These are phyloP conservation scores for Podochytrium sp. DNA, from an alignment of 192 early-diverging fungal species.

Conservation along the genomic window DNA sequence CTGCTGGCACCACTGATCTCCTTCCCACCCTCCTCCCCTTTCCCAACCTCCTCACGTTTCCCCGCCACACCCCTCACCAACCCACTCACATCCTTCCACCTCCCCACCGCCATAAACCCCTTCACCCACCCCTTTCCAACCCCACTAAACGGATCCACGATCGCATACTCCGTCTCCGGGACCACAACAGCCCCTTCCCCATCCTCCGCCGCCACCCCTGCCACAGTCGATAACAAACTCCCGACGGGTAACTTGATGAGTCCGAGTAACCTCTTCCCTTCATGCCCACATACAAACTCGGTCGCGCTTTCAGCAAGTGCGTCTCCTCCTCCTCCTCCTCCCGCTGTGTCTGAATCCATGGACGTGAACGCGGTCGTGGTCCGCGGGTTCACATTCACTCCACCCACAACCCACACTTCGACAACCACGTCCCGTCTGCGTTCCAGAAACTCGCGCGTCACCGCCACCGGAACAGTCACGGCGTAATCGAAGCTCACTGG, in stretches of 20 bases:
- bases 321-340: not conserved
- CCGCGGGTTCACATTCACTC: not conserved
- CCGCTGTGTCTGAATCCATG: not conserved
- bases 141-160: conserved; percentile 49
- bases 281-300: not conserved
- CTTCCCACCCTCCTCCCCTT: not conserved
- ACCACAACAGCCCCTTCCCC: conserved; percentile 23
- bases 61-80: not conserved
- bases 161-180: conserved; percentile 47
- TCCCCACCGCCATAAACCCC: conserved; percentile 42
- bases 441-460: conserved; percentile 33
- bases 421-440: conserved; percentile 31
- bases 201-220: not conserved
- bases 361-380: not conserved
- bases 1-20: too few relatives aligned
- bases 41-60: not conserved
- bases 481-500: conserved; percentile 42
- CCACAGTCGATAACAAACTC: conserved; percentile 19
- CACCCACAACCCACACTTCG: conserved; percentile 38
- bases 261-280: conserved; percentile 21
- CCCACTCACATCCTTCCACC: conserved; percentile 38
- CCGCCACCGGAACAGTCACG: conserved; percentile 43
- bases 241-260: conserved; percentile 19
- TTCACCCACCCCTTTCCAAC: conserved; percentile 45
- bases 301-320: not conserved